phyloP scores from a whole-genome alignment of 2,329 filamentous ascomycete species.

The Rutstroemia sp. region DNA sequence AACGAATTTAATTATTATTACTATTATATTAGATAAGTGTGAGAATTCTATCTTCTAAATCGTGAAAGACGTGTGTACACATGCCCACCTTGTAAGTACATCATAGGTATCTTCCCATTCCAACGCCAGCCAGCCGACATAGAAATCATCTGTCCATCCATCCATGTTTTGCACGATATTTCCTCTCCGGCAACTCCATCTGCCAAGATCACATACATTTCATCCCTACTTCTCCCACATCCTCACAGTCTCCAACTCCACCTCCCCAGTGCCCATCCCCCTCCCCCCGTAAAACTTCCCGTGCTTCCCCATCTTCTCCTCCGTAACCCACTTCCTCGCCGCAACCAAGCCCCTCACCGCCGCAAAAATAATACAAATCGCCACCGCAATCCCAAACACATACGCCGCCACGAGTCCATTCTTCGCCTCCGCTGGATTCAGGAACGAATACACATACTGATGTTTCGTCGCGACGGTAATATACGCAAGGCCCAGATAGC shows the following conservation, averaged over 20 bases:
- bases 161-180: too few relatives aligned
- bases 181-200: too few relatives aligned
- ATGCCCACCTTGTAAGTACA: too few relatives aligned
- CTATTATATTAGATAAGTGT: too few relatives aligned
- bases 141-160: too few relatives aligned
- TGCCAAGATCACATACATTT: too few relatives aligned
- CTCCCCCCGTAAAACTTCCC: not conserved
- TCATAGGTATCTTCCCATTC: too few relatives aligned
- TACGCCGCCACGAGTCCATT: conserved; percentile 19
- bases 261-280: not conserved
- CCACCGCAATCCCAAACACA: conserved; percentile 24
- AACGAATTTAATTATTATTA: too few relatives aligned
- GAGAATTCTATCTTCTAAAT: too few relatives aligned
- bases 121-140: too few relatives aligned
- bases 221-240: not conserved
- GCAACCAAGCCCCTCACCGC: conserved; percentile 12
- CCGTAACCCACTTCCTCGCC: conserved; percentile 36
- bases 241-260: conserved; percentile 1
- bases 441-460: conserved; percentile 72
- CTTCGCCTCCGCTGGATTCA: conserved; percentile 45
- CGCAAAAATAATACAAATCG: conserved; percentile 21
- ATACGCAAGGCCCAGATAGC: conserved; percentile 70
- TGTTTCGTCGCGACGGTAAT: conserved; percentile 61
- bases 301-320: conserved; percentile 29
- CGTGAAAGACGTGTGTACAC: too few relatives aligned